A percentile compares a stretch with the other conserved stretches of the same genome.
Evolutionary conservation across 305 asterid species (phyloP).

Genomic region (Fraxinus paxiana): DNA sequence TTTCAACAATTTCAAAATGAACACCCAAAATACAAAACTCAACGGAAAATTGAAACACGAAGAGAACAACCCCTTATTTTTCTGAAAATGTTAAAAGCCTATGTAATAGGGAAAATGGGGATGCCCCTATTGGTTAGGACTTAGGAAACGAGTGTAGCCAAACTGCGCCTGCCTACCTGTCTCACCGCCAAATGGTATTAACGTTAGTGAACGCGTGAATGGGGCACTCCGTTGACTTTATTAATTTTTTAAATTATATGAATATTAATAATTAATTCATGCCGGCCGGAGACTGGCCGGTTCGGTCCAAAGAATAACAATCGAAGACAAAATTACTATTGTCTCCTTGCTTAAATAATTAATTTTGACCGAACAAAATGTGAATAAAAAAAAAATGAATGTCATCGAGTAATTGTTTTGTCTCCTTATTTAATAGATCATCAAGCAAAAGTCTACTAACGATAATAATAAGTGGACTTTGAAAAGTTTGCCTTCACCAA

Average conservation of each 20-base stretch:
- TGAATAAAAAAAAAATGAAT: neutral
- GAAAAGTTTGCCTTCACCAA: neutral
- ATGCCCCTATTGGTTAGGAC: too few relatives aligned
- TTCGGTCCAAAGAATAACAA: neutral
- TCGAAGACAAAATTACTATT: neutral
- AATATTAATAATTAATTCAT: neutral
- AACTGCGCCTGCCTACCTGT: neutral
- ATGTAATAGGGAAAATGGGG: too few relatives aligned
- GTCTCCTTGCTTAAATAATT: too few relatives aligned
- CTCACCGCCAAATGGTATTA: neutral
- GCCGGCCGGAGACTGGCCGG: neutral
- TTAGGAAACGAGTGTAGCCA: neutral
- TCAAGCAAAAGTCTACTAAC: neutral
- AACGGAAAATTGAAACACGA: too few relatives aligned
- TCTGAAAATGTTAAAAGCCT: too few relatives aligned
- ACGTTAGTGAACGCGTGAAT: neutral
- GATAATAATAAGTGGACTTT: neutral
- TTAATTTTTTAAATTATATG: neutral
- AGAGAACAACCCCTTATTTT: too few relatives aligned
- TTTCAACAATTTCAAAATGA: too few relatives aligned
- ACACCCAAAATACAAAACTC: too few relatives aligned
- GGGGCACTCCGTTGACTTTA: neutral
- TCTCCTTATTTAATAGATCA: neutral
- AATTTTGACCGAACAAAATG: neutral
- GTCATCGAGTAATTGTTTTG: neutral